phyloP scores from a whole-genome alignment of 2,329 filamentous ascomycete species.

The Nemania sp. region DNA sequence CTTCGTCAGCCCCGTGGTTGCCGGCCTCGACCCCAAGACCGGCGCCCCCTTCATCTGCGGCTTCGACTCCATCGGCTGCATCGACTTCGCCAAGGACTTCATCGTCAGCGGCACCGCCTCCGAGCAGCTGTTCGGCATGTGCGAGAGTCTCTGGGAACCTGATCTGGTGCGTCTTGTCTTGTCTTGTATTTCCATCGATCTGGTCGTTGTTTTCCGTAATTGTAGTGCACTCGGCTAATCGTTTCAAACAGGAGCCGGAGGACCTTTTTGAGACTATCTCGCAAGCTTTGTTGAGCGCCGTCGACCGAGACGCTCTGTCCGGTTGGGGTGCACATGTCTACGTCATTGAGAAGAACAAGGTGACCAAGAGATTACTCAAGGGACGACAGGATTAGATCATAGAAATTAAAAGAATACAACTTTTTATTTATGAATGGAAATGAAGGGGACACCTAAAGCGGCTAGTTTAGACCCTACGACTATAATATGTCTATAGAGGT shows the following conservation, averaged over 20 bases:
- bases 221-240: slow-evolving; percentile 17
- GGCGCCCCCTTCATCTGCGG: slow-evolving; percentile 98
- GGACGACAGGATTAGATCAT: slow-evolving; percentile 85
- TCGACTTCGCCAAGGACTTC: slow-evolving; percentile 99
- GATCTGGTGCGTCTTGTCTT: slow-evolving; percentile 77
- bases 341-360: slow-evolving; percentile 99
- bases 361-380: slow-evolving; percentile 98
- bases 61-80: slow-evolving; percentile 98
- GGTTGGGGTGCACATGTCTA: slow-evolving; percentile 99
- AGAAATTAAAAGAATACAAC: slow-evolving; percentile 1
- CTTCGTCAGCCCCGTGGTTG: slow-evolving; percentile 95
- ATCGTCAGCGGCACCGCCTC: slow-evolving; percentile 96
- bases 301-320: slow-evolving; percentile 95
- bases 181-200: slow-evolving; percentile 5
- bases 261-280: slow-evolving; percentile 99
- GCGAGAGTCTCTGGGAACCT: slow-evolving; percentile 97
- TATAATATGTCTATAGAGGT: slow-evolving; percentile 23
- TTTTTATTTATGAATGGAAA: not conserved
- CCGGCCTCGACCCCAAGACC: slow-evolving; percentile 93
- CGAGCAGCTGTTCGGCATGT: slow-evolving; percentile 98
- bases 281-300: slow-evolving; percentile 92
- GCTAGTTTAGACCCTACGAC: not conserved
- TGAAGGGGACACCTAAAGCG: not conserved
- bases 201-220: not conserved
- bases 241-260: slow-evolving; percentile 75